A percentile compares a stretch with the other conserved stretches of the same genome.
phyloP scores from a whole-genome alignment of 2,329 filamentous ascomycete genomes.

The Chrysosporium keratinophilum region DNA sequence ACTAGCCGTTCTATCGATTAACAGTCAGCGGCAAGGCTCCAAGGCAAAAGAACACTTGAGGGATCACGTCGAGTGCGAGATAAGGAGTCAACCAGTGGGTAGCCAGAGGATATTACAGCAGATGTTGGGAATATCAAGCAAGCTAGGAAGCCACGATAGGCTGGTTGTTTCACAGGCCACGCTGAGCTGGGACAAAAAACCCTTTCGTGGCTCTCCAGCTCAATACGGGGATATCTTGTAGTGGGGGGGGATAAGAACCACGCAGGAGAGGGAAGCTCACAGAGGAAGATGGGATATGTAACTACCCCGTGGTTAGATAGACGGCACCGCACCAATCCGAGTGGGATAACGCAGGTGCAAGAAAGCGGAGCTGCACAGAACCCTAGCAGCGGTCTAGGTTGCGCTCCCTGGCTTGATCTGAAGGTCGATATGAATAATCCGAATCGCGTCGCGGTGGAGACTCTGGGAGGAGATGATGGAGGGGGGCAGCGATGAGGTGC shows the following conservation, averaged over 20 bases:
- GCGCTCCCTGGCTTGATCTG: neutral
- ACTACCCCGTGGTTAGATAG: neutral
- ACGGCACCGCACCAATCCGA: neutral
- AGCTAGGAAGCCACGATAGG: neutral
- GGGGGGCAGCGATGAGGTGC: neutral
- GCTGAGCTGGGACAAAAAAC: neutral
- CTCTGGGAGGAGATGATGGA: neutral
- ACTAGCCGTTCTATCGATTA: neutral
- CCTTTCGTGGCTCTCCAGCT: too few relatives aligned
- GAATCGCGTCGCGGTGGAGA: neutral
- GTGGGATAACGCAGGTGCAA: neutral
- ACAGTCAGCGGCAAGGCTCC: neutral
- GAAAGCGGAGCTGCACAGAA: conserved; percentile 4
- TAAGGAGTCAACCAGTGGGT: neutral
- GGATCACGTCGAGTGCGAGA: neutral
- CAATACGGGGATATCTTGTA: neutral
- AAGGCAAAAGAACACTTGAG: neutral
- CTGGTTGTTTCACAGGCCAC: too few relatives aligned
- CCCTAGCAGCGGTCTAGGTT: neutral
- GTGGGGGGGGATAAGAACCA: neutral
- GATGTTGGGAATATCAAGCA: neutral
- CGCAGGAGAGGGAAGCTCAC: conserved; percentile 1
- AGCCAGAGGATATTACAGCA: neutral
- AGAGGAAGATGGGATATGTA: conserved; percentile 1
- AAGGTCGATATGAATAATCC: neutral